Conservation (phyloP, 208 protist species). For the Crithidia expoeki region DNA sequence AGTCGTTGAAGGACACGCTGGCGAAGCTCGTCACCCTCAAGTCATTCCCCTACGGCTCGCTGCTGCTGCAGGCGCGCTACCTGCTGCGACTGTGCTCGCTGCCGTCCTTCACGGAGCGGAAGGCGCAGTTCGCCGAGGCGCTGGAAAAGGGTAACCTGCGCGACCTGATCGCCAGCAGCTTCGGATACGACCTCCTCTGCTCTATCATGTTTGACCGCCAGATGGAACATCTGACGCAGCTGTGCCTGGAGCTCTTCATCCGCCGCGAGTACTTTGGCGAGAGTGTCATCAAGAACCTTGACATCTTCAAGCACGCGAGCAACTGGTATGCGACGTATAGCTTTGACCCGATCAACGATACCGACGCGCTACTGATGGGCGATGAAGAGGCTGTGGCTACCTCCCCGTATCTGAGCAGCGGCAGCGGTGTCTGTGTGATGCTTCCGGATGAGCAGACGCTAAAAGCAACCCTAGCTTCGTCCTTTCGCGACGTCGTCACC, state of each 20-base stretch:
- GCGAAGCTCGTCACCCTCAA: conserved; percentile 54
- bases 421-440: conserved; percentile 58
- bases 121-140: conserved; percentile 57
- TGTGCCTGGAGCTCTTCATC: conserved; percentile 80
- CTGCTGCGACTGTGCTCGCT: conserved; percentile 72
- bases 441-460: conserved; percentile 64
- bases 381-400: conserved; percentile 6
- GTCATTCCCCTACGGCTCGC: conserved; percentile 58
- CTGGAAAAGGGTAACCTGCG: conserved; percentile 58
- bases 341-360: conserved; percentile 57
- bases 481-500: conserved; percentile 43
- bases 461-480: conserved; percentile 30
- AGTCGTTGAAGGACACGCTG: conserved; percentile 56
- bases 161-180: conserved; percentile 61
- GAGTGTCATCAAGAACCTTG: conserved; percentile 54
- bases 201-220: conserved; percentile 83
- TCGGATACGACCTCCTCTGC: conserved; percentile 75
- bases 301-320: conserved; percentile 55
- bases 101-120: conserved; percentile 79
- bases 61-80: conserved; percentile 74
- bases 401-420: conserved; percentile 14
- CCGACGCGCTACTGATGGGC: conserved; percentile 29
- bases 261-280: conserved; percentile 83
- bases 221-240: conserved; percentile 66
- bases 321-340: conserved; percentile 73